Evolutionary conservation across 148 eudicot species (phyloP).

Genomic region (Camellia sinensis): DNA sequence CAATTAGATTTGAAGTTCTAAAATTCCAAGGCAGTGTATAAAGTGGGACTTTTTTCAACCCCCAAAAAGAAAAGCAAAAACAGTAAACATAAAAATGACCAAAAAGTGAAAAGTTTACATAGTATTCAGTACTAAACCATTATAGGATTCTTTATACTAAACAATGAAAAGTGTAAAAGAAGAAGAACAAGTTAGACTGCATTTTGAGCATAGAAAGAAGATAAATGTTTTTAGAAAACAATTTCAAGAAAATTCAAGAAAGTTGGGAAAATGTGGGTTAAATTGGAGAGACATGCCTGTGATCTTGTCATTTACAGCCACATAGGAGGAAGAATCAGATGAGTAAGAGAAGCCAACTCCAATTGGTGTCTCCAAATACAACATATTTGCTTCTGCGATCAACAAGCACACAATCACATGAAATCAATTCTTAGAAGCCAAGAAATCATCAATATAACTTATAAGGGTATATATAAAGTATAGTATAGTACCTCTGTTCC

Average conservation of each 20-base stretch:
- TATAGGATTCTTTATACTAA: neutral
- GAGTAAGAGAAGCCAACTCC: conserved; percentile 34
- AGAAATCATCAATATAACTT: neutral
- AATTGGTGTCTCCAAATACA: conserved; percentile 31
- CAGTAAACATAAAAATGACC: neutral
- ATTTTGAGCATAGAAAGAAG: neutral
- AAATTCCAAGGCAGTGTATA: neutral
- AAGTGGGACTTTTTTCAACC: neutral
- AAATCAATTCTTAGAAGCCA: neutral
- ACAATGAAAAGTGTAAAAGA: neutral
- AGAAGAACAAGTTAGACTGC: neutral
- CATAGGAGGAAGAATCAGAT: conserved; percentile 18
- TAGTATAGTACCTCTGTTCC: conserved; percentile 23
- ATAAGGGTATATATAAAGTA: neutral
- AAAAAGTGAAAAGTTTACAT: conserved; percentile 1
- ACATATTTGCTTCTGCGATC: conserved; percentile 30
- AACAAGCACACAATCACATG: neutral
- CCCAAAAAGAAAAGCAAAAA: conserved; percentile 11
- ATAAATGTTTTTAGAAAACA: neutral
- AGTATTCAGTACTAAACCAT: neutral
- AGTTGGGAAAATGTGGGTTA: neutral
- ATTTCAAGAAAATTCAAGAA: neutral
- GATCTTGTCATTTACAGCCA: conserved; percentile 25
- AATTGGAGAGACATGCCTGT: conserved; percentile 20
- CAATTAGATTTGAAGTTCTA: neutral